Conservation (phyloP, 805 yeast species). For the Starmerella scarabaei region DNA sequence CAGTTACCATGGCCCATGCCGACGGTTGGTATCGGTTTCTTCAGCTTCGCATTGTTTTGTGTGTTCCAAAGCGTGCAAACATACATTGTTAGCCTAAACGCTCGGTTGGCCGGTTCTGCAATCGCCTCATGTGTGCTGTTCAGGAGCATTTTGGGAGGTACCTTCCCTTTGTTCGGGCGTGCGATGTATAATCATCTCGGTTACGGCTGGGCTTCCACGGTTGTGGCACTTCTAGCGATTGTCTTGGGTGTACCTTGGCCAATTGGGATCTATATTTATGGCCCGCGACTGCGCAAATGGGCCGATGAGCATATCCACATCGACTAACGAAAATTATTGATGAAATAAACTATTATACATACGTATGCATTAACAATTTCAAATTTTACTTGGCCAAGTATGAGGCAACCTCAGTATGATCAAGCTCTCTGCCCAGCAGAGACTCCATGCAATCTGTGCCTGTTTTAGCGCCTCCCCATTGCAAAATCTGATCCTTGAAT, state of each 20-base stretch:
- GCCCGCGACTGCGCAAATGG: constrained; percentile 47
- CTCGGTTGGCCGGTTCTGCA: constrained; percentile 54
- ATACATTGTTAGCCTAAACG: constrained; percentile 60
- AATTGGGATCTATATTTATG: constrained; percentile 40
- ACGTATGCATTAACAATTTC: background rate
- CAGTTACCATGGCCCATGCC: constrained; percentile 52
- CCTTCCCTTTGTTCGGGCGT: constrained; percentile 53
- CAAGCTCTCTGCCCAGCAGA: constrained; percentile 44
- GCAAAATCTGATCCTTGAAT: constrained; percentile 54
- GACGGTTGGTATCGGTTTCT: constrained; percentile 44
- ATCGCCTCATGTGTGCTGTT: constrained; percentile 57
- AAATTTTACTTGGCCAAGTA: background rate
- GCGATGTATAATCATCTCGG: constrained; percentile 44
- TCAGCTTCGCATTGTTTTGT: constrained; percentile 46
- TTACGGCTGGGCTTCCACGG: constrained; percentile 60
- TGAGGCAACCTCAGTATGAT: constrained; percentile 16
- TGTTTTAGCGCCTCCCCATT: constrained; percentile 89
- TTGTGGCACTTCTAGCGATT: constrained; percentile 46
- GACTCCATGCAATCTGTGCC: constrained; percentile 81
- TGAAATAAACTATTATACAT: no score
- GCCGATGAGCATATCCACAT: constrained; percentile 34
- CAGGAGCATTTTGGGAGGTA: constrained; percentile 54
- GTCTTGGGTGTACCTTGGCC: constrained; percentile 56
- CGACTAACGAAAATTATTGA: constrained; percentile 23
- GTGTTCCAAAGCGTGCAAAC: constrained; percentile 58